phyloP scores from a whole-genome alignment of 805 yeast species.

The Yamadazyma tumulicola region DNA sequence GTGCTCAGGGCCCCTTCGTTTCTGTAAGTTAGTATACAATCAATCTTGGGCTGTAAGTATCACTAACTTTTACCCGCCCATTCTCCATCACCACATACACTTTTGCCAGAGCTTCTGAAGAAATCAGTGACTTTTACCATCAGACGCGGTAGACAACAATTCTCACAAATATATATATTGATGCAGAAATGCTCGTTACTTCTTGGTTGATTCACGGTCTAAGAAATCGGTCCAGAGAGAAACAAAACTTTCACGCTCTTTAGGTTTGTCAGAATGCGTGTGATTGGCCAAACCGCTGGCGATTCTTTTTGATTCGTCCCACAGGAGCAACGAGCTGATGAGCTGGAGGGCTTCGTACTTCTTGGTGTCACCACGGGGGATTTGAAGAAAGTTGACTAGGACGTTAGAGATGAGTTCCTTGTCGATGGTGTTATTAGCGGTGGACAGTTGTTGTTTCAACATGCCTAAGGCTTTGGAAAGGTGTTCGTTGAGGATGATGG shows the following conservation, averaged over 20 bases:
- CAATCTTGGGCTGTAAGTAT: too few relatives aligned
- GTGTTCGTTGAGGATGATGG: conserved; percentile 90
- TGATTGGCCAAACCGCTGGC: conserved; percentile 63
- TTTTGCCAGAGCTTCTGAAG: too few relatives aligned
- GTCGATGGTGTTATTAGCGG: conserved; percentile 67
- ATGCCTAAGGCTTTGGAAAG: conserved; percentile 86
- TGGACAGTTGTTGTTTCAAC: conserved; percentile 70
- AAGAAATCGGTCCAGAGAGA: conserved; percentile 77
- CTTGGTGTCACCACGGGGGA: conserved; percentile 91
- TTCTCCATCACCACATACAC: too few relatives aligned
- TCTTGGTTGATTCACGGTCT: conserved; percentile 53
- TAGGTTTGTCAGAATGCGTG: conserved; percentile 8
- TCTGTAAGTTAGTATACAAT: conserved; percentile 8
- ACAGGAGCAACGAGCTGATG: conserved; percentile 75
- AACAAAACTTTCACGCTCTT: conserved; percentile 53
- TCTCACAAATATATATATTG: background rate
- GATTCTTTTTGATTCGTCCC: conserved; percentile 79
- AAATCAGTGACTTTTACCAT: conserved; percentile 16
- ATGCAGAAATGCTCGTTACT: conserved; percentile 1
- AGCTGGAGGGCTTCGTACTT: conserved; percentile 89
- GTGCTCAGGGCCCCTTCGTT: conserved; percentile 1
- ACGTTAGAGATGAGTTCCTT: conserved; percentile 85
- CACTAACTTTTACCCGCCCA: too few relatives aligned
- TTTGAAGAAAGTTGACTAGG: conserved; percentile 74
- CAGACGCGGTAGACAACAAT: conserved; percentile 4